These are phyloP conservation scores for Thuja plicata DNA, from an alignment of 83 land plant species.

Conservation along the genomic window DNA sequence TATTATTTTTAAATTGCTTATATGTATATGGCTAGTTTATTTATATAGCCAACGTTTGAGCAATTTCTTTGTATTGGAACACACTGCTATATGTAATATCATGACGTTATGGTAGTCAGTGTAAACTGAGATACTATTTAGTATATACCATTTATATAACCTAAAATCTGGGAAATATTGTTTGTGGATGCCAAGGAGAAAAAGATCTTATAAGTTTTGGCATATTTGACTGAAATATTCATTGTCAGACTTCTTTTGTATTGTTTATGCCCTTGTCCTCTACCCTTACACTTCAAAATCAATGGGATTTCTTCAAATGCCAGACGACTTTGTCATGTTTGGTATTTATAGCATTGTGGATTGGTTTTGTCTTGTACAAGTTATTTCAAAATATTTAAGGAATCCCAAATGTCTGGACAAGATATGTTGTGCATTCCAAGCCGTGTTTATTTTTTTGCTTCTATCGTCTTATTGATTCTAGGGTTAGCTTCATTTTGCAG, in stretches of 20 bases:
- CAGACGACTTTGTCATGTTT: background rate
- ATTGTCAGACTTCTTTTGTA: background rate
- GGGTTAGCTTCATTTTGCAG: conserved; percentile 32
- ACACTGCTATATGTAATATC: background rate
- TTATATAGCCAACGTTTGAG: background rate
- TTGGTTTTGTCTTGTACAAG: background rate
- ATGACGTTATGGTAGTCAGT: background rate
- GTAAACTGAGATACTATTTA: background rate
- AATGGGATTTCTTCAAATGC: background rate
- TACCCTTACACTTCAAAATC: background rate
- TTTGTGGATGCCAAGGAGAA: background rate
- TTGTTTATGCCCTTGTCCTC: background rate
- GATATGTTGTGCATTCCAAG: background rate
- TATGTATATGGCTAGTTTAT: too few species aligned
- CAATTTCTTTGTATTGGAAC: background rate
- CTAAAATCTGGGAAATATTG: background rate
- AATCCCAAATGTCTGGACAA: background rate
- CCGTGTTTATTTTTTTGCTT: background rate
- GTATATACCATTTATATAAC: background rate
- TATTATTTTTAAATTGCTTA: too few species aligned
- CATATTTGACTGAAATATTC: background rate
- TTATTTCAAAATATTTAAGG: background rate
- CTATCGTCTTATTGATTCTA: background rate
- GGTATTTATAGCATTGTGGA: background rate
- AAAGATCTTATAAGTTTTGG: background rate